Evolutionary conservation across 139 green algal genomes (phyloP).

Genomic region (Pleodorina starrii): DNA sequence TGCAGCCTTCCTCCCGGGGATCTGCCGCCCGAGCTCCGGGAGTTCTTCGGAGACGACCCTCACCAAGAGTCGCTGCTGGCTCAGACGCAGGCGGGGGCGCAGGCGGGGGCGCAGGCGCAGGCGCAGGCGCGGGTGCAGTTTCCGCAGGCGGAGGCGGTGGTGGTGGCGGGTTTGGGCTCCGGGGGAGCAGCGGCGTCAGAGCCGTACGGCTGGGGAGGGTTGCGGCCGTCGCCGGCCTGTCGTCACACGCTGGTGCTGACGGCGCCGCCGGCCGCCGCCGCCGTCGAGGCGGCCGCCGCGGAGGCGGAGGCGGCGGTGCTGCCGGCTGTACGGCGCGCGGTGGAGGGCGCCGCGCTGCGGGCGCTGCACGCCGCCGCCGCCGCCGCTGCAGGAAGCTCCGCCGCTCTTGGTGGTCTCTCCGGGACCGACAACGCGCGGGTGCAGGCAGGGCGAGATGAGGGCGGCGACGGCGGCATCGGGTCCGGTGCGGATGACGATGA

Average conservation of each 20-base stretch:
- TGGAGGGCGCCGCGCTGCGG: not conserved
- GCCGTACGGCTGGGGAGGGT: no score
- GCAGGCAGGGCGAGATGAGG: no score
- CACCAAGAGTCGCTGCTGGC: not conserved
- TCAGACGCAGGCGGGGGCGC: no score
- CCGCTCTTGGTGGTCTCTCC: no score
- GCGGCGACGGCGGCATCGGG: not conserved
- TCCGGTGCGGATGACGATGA: no score
- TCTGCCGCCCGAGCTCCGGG: not conserved
- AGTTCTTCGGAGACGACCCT: not conserved
- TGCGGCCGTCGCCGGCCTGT: not conserved
- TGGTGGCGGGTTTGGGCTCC: not conserved
- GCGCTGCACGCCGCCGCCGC: not conserved
- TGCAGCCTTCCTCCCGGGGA: not conserved
- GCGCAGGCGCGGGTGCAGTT: not conserved
- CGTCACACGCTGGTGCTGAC: not conserved
- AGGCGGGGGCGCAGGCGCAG: no score
- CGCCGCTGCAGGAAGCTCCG: no score
- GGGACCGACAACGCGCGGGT: no score
- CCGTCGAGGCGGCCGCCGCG: not conserved
- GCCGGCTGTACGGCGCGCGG: not conserved
- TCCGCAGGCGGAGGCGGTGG: not conserved
- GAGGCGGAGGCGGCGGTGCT: not conserved
- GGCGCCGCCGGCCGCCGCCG: not conserved
- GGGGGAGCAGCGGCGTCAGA: not conserved